These are phyloP conservation scores for Leptosphaerulina australis DNA, from an alignment of 2,329 filamentous ascomycete species.

Conservation along the genomic window DNA sequence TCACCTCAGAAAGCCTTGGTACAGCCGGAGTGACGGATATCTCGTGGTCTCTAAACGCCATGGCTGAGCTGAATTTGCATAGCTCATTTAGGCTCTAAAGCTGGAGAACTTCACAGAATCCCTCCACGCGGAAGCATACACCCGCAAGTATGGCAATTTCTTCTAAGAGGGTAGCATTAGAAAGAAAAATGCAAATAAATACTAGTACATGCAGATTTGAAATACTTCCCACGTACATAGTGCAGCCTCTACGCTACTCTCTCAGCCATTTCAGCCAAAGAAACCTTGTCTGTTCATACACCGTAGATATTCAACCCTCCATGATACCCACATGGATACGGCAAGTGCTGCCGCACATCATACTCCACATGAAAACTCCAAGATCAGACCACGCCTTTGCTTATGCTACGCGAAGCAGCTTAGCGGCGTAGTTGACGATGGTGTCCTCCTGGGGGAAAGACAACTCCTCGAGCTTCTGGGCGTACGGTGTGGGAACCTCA, in stretches of 20 bases:
- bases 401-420: slow-evolving; percentile 73
- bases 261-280: neutral
- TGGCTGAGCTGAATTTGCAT: too few species aligned
- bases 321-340: neutral
- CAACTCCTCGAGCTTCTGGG: slow-evolving; percentile 91
- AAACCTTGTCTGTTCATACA: slow-evolving; percentile 15
- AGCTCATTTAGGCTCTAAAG: too few species aligned
- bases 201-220: slow-evolving; percentile 21
- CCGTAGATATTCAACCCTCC: neutral
- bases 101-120: too few species aligned
- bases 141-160: neutral
- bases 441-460: slow-evolving; percentile 88
- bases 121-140: neutral
- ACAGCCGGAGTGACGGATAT: too few species aligned
- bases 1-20: too few species aligned
- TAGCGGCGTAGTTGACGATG: slow-evolving; percentile 86
- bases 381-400: slow-evolving; percentile 33
- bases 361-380: neutral
- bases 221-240: slow-evolving; percentile 14
- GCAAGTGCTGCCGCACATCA: neutral
- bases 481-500: slow-evolving; percentile 96
- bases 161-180: slow-evolving; percentile 3
- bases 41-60: too few species aligned
- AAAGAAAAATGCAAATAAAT: slow-evolving; percentile 18
- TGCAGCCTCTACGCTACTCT: neutral